Conservation (phyloP, 2,329 filamentous ascomycete species). For the Nigrospora osmanthi region DNA sequence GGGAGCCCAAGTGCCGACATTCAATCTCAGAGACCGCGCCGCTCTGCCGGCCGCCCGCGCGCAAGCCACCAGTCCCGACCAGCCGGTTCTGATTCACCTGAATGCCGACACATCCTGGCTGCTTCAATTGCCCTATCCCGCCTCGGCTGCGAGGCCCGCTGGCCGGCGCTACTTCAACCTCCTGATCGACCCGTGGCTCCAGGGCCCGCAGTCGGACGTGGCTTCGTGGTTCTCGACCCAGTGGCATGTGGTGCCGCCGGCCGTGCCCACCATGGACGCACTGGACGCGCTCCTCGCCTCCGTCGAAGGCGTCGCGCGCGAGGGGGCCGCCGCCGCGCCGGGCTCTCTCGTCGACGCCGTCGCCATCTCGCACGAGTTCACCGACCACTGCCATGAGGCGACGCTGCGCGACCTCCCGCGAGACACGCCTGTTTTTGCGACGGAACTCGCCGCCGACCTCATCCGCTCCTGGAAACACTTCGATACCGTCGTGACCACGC, state of each 20-base stretch:
- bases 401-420: slow-evolving; percentile 48
- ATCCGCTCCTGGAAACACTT: slow-evolving; percentile 55
- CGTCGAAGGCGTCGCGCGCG: slow-evolving; percentile 28
- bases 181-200: slow-evolving; percentile 58
- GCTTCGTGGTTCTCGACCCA: slow-evolving; percentile 59
- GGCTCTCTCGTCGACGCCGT: slow-evolving; percentile 47
- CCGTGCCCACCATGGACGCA: slow-evolving; percentile 44
- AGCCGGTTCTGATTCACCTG: slow-evolving; percentile 49
- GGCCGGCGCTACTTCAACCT: slow-evolving; percentile 52
- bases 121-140: slow-evolving; percentile 52
- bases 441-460: slow-evolving; percentile 47
- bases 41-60: background rate
- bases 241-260: slow-evolving; percentile 49
- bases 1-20: background rate
- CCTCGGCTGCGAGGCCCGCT: slow-evolving; percentile 28
- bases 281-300: slow-evolving; percentile 43
- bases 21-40: slow-evolving; percentile 3
- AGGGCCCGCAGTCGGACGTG: slow-evolving; percentile 54
- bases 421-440: slow-evolving; percentile 51
- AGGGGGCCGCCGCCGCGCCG: slow-evolving; percentile 12
- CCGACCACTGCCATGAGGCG: slow-evolving; percentile 57
- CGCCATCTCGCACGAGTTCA: slow-evolving; percentile 57
- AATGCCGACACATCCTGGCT: slow-evolving; percentile 64
- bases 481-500: slow-evolving; percentile 40
- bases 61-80: background rate